These are phyloP conservation scores for Solanum pennellii DNA, from an alignment of 257 asterid genomes.

Conservation along the genomic window DNA sequence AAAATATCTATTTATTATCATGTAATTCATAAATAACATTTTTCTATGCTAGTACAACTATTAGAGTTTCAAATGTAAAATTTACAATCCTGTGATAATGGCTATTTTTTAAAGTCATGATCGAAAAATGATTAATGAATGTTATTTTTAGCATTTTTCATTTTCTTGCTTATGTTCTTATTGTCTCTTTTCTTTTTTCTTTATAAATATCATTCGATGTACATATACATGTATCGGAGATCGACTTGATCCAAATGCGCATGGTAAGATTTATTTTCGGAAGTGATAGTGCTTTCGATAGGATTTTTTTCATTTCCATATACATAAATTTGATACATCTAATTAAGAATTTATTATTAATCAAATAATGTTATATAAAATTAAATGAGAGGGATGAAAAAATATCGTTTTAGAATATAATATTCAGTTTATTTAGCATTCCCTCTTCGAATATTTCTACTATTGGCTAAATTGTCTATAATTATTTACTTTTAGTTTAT, in stretches of 20 bases:
- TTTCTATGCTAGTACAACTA: not conserved
- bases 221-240: no score
- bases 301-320: not conserved
- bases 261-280: not conserved
- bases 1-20: not conserved
- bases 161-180: no score
- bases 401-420: not conserved
- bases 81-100: not conserved
- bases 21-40: not conserved
- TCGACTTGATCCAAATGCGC: no score
- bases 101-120: not conserved
- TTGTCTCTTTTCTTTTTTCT: no score
- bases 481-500: not conserved
- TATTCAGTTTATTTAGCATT: not conserved
- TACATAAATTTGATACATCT: not conserved
- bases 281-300: not conserved
- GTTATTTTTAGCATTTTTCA: not conserved
- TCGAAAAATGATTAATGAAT: not conserved
- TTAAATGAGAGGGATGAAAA: not conserved
- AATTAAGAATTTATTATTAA: not conserved
- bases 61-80: not conserved
- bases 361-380: not conserved
- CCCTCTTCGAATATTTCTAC: not conserved
- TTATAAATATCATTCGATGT: no score
- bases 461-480: not conserved